phyloP scores from a whole-genome alignment of 2,329 filamentous ascomycete genomes.

The Myriangium duriaei region DNA sequence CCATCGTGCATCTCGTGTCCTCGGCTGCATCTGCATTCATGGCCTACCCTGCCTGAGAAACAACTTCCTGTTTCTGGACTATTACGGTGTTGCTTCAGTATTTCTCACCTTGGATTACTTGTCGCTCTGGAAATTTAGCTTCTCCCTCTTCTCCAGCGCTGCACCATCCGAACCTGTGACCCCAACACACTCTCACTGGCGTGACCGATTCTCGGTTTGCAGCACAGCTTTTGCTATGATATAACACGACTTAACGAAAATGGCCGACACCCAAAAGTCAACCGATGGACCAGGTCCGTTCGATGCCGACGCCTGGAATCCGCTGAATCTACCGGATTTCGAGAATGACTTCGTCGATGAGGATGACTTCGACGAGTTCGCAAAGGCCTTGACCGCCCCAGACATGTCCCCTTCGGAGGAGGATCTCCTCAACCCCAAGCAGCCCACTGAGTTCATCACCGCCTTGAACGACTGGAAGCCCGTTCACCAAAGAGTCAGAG shows the following conservation, averaged over 20 bases:
- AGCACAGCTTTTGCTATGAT: slow-evolving; percentile 3
- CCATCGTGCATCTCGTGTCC: neutral
- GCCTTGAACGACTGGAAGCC: slow-evolving; percentile 95
- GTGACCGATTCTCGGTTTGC: no score
- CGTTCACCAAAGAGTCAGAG: slow-evolving; percentile 57
- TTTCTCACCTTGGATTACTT: neutral
- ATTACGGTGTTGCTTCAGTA: neutral
- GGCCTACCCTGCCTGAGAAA: slow-evolving; percentile 1
- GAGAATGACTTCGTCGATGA: slow-evolving; percentile 64
- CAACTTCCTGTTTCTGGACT: no score
- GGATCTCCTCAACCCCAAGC: slow-evolving; percentile 36
- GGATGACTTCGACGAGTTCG: slow-evolving; percentile 65
- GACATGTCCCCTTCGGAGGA: slow-evolving; percentile 53
- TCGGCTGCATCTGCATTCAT: neutral
- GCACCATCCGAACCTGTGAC: no score
- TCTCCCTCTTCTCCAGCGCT: no score
- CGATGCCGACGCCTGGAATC: slow-evolving; percentile 53
- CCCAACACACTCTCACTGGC: no score
- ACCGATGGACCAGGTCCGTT: slow-evolving; percentile 48
- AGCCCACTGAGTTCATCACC: slow-evolving; percentile 53
- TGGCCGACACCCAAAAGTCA: slow-evolving; percentile 33
- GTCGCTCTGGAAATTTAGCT: no score
- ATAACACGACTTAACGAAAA: slow-evolving; percentile 13
- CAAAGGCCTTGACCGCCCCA: slow-evolving; percentile 67
- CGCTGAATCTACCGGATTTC: slow-evolving; percentile 60